Evolutionary conservation across 768 basidiomycete species (phyloP).

Genomic region (Hypholoma fasciculare): DNA sequence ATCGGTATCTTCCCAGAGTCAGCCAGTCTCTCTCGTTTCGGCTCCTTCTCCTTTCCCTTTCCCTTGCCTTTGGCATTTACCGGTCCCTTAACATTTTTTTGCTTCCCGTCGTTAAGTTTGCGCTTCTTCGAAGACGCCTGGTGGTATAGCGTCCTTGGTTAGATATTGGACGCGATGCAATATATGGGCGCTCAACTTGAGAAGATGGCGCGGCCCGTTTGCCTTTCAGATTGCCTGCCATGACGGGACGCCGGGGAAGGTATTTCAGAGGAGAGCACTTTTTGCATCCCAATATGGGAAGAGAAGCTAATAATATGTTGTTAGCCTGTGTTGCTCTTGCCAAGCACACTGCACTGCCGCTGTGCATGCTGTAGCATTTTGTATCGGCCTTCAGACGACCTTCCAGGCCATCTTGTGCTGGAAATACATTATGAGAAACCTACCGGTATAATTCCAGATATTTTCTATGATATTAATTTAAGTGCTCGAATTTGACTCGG

Average conservation of each 20-base stretch:
- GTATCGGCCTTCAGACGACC: no score
- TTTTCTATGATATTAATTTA: no score
- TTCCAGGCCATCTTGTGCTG: no score
- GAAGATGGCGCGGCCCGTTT: slow-evolving; percentile 34
- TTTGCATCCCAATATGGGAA: slow-evolving; percentile 2
- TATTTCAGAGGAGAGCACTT: slow-evolving; percentile 2
- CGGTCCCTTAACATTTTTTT: slow-evolving; percentile 16
- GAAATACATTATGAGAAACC: no score
- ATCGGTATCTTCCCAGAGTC: slow-evolving; percentile 65
- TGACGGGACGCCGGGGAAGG: slow-evolving; percentile 4
- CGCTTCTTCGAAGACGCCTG: slow-evolving; percentile 59
- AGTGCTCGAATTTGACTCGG: no score
- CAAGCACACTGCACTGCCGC: background rate
- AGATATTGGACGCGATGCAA: background rate
- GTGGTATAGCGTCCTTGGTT: background rate
- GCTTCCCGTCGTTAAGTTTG: slow-evolving; percentile 42
- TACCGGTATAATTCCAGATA: no score
- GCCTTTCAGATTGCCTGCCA: slow-evolving; percentile 25
- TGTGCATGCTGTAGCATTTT: no score
- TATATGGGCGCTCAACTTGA: slow-evolving; percentile 22
- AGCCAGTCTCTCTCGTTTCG: slow-evolving; percentile 55
- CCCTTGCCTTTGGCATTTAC: slow-evolving; percentile 11
- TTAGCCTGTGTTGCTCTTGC: slow-evolving; percentile 7
- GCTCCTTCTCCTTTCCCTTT: slow-evolving; percentile 21
- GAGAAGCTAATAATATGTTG: background rate